phyloP scores from a whole-genome alignment of 345 rosid genomes.

The Pseudoturritis turrita region DNA sequence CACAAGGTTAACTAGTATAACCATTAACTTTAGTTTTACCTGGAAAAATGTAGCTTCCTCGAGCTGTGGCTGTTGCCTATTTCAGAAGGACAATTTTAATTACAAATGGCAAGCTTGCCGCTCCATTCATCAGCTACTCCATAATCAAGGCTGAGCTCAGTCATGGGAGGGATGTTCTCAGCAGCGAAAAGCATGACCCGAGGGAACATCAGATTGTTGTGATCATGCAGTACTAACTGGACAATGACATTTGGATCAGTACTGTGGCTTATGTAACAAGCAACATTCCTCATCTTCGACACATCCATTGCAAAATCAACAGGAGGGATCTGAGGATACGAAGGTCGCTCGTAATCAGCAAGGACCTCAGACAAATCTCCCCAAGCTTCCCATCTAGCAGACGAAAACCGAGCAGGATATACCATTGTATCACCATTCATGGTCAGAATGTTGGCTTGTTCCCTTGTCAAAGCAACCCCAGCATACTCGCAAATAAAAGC shows the following conservation, averaged over 20 bases:
- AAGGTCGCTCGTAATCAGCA: slow-evolving; percentile 47
- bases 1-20: background rate
- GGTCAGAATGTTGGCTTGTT: slow-evolving; percentile 69
- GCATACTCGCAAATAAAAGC: slow-evolving; percentile 86
- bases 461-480: slow-evolving; percentile 83
- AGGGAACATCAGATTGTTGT: slow-evolving; percentile 84
- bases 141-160: slow-evolving; percentile 91
- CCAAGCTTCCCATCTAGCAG: slow-evolving; percentile 75
- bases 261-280: slow-evolving; percentile 92
- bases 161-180: slow-evolving; percentile 87
- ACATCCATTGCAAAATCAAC: slow-evolving; percentile 95
- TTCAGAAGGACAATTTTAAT: slow-evolving; percentile 25
- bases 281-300: slow-evolving; percentile 87
- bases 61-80: slow-evolving; percentile 9
- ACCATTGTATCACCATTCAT: slow-evolving; percentile 81
- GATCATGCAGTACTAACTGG: slow-evolving; percentile 80
- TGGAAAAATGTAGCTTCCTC: background rate
- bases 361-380: slow-evolving; percentile 78
- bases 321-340: slow-evolving; percentile 68
- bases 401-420: slow-evolving; percentile 63
- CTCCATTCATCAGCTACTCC: slow-evolving; percentile 80
- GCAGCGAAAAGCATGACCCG: slow-evolving; percentile 85
- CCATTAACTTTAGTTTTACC: slow-evolving; percentile 10
- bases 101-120: slow-evolving; percentile 79
- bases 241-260: slow-evolving; percentile 77